Percentiles rank a stretch among this genome's conserved stretches.
These are phyloP conservation scores for Amanita rubescens DNA, from an alignment of 768 basidiomycete species.

Conservation along the genomic window DNA sequence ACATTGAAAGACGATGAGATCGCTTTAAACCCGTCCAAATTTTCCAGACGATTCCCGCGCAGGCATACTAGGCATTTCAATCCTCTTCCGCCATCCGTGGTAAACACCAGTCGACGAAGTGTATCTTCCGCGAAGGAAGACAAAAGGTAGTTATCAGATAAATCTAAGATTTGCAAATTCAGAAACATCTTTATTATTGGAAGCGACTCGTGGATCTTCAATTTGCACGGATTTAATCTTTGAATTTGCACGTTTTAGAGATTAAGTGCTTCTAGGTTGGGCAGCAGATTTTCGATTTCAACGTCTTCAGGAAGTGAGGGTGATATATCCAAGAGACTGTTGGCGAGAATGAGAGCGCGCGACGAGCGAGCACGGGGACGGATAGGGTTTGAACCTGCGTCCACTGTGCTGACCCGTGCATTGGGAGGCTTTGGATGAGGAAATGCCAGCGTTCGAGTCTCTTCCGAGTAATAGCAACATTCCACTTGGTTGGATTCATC, in stretches of 20 bases:
- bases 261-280: constrained; percentile 63
- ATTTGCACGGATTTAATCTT: not conserved
- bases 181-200: constrained; percentile 69
- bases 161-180: constrained; percentile 53
- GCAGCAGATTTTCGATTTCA: constrained; percentile 35
- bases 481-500: not conserved
- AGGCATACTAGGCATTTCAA: constrained; percentile 58
- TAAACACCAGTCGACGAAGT: constrained; percentile 19
- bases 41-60: constrained; percentile 57
- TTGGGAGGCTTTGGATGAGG: constrained; percentile 51
- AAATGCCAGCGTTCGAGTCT: constrained; percentile 54
- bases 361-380: constrained; percentile 46
- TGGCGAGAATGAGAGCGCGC: constrained; percentile 48
- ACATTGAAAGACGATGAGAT: constrained; percentile 58
- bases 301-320: constrained; percentile 44
- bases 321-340: constrained; percentile 58
- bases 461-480: constrained; percentile 51
- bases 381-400: not conserved
- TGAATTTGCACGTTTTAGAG: constrained; percentile 54
- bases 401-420: constrained; percentile 50
- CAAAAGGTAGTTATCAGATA: constrained; percentile 66
- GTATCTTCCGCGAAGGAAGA: constrained; percentile 44
- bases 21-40: constrained; percentile 52
- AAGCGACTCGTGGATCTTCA: not conserved
- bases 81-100: constrained; percentile 41